Conservation (phyloP, 1,284 basidiomycete genomes). For the Erythrobasidium hasegawianum region DNA sequence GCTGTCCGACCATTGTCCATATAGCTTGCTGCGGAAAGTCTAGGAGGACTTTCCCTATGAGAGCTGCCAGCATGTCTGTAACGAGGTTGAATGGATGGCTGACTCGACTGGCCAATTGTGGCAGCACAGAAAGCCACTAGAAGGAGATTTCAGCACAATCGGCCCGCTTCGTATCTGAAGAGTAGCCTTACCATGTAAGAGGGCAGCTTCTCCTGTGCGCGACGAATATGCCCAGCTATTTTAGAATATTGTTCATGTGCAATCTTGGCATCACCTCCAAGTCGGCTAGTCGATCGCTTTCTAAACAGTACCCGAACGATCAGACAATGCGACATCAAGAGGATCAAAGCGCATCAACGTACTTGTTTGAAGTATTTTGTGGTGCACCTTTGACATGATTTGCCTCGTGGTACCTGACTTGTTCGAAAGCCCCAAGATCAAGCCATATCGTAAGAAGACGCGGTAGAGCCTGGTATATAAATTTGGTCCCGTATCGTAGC, state of each 20-base stretch:
- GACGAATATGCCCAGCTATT: slow-evolving; percentile 59
- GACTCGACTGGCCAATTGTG: slow-evolving; percentile 93
- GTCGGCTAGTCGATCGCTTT: too few relatives aligned
- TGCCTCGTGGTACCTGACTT: not conserved
- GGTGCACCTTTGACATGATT: not conserved
- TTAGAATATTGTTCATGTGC: slow-evolving; percentile 55
- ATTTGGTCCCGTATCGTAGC: slow-evolving; percentile 83
- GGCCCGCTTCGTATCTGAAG: too few relatives aligned
- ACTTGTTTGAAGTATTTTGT: not conserved
- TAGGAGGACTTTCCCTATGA: slow-evolving; percentile 71
- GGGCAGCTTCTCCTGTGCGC: slow-evolving; percentile 61
- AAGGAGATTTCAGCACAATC: too few relatives aligned
- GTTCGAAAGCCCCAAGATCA: slow-evolving; percentile 69
- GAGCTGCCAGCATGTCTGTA: slow-evolving; percentile 61
- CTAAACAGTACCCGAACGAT: too few relatives aligned
- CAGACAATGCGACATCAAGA: too few relatives aligned
- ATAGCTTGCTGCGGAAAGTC: slow-evolving; percentile 87
- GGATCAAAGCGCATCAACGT: too few relatives aligned
- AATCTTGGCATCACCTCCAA: not conserved
- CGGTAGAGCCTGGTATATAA: slow-evolving; percentile 92
- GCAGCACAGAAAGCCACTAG: slow-evolving; percentile 94
- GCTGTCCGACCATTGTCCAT: slow-evolving; percentile 87
- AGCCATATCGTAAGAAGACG: slow-evolving; percentile 93
- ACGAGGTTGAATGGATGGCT: slow-evolving; percentile 72
- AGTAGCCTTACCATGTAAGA: slow-evolving; percentile 69